These are phyloP conservation scores for Paxillus ammoniavirescens DNA, from an alignment of 768 basidiomycete species.

Conservation along the genomic window DNA sequence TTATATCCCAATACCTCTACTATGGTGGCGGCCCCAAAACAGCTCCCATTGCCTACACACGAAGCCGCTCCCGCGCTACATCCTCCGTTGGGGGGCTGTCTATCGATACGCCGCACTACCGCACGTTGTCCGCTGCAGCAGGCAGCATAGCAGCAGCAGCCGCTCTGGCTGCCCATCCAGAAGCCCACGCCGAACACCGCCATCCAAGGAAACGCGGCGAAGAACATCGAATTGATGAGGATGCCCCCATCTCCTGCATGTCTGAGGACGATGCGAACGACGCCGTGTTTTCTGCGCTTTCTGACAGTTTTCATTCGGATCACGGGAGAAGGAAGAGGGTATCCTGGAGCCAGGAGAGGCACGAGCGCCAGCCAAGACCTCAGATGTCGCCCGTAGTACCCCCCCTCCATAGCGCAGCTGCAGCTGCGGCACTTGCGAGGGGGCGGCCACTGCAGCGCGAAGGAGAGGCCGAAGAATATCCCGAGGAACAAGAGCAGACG, in stretches of 20 bases:
- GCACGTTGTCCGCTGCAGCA: slow-evolving; percentile 64
- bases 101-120: slow-evolving; percentile 62
- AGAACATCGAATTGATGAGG: slow-evolving; percentile 20
- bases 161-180: slow-evolving; percentile 63
- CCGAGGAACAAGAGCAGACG: slow-evolving; percentile 22
- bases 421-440: slow-evolving; percentile 31
- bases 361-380: slow-evolving; percentile 38
- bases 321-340: slow-evolving; percentile 54
- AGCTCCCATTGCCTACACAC: slow-evolving; percentile 34
- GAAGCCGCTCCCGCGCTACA: slow-evolving; percentile 42
- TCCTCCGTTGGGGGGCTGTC: slow-evolving; percentile 47
- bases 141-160: slow-evolving; percentile 73
- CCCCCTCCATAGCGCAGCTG: slow-evolving; percentile 33
- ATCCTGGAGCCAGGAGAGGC: slow-evolving; percentile 73
- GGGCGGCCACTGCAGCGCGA: slow-evolving; percentile 47
- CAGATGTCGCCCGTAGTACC: slow-evolving; percentile 33
- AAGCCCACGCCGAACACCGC: slow-evolving; percentile 40
- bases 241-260: slow-evolving; percentile 10
- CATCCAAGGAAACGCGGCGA: slow-evolving; percentile 28
- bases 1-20: slow-evolving; percentile 82
- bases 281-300: slow-evolving; percentile 52
- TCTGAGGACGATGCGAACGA: slow-evolving; percentile 48
- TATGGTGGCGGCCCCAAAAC: slow-evolving; percentile 47
- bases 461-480: slow-evolving; percentile 21
- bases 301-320: slow-evolving; percentile 81